Base-by-base conservation (phyloP, 1,284 basidiomycete genomes). In the Sanghuangporus weigelae region DNA sequence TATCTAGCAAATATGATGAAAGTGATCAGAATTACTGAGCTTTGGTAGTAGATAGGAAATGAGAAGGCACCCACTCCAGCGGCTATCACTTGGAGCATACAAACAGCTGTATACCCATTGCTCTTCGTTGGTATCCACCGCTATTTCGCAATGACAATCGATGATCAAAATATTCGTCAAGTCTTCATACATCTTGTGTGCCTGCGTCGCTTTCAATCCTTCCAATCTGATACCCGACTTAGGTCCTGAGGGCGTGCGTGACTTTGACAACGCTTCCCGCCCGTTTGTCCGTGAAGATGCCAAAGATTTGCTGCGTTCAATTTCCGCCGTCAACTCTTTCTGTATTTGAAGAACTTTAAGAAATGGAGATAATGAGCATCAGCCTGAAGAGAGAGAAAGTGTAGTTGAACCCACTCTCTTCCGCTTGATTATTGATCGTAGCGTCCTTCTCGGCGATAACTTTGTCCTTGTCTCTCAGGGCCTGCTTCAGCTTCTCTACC, bases 241-340 rank as follows among this genome's bases (percentile, higher is more conserved):
- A 7, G 60, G 53, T 23, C 58, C 49, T 31, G 58, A 10, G 12
- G 49, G n/a, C 26, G 36, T 23, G 19, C 63, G 58, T 19, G 31
- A 31, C 56, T 49, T 59, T 7, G 58, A 55, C 12, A 50, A 31
- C 6, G 55, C 36, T 7, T 65, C 63, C 16, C 60, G 53, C 21
- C 40, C 53, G 21, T 57, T 57, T 1, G 71, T 70, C 21, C 76
- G 71, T 67, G 81, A 79, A 31, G 74, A 68, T 12, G 75, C 73
- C n/a, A 87, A 71, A 1, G 72, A 68, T 63, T 83, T 83, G 50
- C 79, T 78, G 59, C 83, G 77, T 61, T 87, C 81, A 51, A 89
- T 83, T 71, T 91, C 87, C 12, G 79, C 77, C 42, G 85, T 77
- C 19, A 88, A 77, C 64, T 91, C 86, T 16, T 77, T 72, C 51